phyloP scores from a whole-genome alignment of 192 early-diverging fungal genomes.

The Mortierella hygrophila region DNA sequence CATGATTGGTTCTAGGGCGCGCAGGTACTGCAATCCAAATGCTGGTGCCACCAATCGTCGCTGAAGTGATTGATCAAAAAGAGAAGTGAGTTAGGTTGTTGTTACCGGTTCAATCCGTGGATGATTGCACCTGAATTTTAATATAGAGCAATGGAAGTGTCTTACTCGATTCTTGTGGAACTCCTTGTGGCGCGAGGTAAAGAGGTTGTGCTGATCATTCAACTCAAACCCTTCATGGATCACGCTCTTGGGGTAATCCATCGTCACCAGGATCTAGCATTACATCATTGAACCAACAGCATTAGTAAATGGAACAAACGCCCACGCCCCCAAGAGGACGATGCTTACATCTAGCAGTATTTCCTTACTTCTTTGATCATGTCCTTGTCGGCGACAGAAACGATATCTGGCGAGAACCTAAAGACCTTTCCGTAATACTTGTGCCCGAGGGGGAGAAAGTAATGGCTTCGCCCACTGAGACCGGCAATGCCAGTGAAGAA shows the following conservation, averaged over 20 bases:
- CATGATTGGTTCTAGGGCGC: conserved; percentile 61
- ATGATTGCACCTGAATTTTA: conserved; percentile 2
- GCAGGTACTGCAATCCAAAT: conserved; percentile 63
- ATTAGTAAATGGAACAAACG: neutral
- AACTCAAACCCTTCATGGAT: conserved; percentile 28
- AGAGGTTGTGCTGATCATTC: conserved; percentile 30
- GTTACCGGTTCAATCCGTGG: neutral
- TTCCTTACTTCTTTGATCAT: conserved; percentile 52
- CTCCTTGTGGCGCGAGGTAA: conserved; percentile 48
- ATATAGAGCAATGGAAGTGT: neutral
- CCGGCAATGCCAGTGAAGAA: neutral
- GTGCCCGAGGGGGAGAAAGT: conserved; percentile 33
- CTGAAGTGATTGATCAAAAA: conserved; percentile 25
- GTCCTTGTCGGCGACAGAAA: conserved; percentile 59
- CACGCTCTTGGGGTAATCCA: conserved; percentile 23
- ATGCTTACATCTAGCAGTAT: neutral
- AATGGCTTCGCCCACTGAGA: conserved; percentile 23
- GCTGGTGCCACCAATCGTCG: conserved; percentile 61
- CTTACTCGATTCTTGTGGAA: conserved; percentile 56
- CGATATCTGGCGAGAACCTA: conserved; percentile 37
- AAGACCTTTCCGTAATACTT: conserved; percentile 57
- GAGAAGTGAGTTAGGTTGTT: neutral
- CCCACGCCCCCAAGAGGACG: neutral
- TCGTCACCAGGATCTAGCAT: conserved; percentile 26
- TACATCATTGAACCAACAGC: neutral